These are phyloP conservation scores for Clitoria ternatea DNA, from an alignment of 306 rosid species.

Conservation along the genomic window DNA sequence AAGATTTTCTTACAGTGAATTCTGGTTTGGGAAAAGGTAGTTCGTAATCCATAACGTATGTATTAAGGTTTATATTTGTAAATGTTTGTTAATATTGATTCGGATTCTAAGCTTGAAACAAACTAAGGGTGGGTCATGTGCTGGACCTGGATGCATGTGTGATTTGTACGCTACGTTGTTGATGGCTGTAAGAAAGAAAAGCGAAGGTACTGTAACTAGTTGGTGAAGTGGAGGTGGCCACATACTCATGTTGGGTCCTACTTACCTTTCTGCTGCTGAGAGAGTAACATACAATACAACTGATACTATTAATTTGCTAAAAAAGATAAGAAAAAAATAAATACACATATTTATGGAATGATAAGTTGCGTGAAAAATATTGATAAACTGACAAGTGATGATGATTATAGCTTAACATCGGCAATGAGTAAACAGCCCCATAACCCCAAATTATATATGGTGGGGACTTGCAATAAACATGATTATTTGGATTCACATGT, in stretches of 20 bases:
- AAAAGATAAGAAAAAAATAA: neutral
- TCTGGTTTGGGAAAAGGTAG: no score
- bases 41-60: neutral
- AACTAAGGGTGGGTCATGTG: neutral
- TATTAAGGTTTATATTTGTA: neutral
- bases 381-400: neutral
- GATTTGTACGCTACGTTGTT: conserved; percentile 49
- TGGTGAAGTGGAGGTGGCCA: conserved; percentile 28
- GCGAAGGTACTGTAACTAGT: neutral
- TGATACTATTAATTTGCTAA: neutral
- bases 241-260: conserved; percentile 7
- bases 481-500: conserved; percentile 40
- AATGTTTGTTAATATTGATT: no score
- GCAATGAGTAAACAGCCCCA: neutral
- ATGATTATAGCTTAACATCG: neutral
- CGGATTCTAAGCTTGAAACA: neutral
- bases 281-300: neutral
- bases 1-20: no score
- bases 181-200: neutral
- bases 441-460: neutral
- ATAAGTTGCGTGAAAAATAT: neutral
- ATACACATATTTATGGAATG: neutral
- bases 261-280: neutral
- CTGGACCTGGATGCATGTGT: conserved; percentile 26
- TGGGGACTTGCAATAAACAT: conserved; percentile 38